Conservation (phyloP, 2,329 filamentous ascomycete species). For the Lachnellula willkommii region DNA sequence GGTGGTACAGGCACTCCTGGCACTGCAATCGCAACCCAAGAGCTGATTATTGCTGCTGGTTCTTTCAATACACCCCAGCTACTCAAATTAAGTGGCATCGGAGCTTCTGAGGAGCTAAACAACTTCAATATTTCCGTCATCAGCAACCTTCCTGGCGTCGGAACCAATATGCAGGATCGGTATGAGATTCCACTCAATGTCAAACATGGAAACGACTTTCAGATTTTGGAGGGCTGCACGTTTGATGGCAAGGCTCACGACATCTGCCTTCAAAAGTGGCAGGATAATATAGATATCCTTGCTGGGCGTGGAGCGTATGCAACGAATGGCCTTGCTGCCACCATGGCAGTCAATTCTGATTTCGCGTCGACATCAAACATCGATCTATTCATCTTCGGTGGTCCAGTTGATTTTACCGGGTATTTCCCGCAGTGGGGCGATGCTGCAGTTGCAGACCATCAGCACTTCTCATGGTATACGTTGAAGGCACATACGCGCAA, state of each 20-base stretch:
- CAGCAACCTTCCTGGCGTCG: slow-evolving; percentile 57
- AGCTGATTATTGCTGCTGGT: slow-evolving; percentile 47
- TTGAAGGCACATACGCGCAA: slow-evolving; percentile 63
- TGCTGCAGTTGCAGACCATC: slow-evolving; percentile 32
- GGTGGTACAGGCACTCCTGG: neutral
- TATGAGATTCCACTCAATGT: slow-evolving; percentile 1
- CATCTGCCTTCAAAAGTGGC: neutral
- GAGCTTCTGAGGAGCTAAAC: slow-evolving; percentile 36
- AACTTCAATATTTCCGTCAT: slow-evolving; percentile 46
- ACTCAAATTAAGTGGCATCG: slow-evolving; percentile 44
- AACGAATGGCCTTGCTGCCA: slow-evolving; percentile 48
- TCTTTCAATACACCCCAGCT: slow-evolving; percentile 43
- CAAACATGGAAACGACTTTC: neutral
- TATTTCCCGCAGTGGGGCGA: slow-evolving; percentile 39
- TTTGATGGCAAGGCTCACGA: neutral
- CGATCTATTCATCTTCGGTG: slow-evolving; percentile 34
- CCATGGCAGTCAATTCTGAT: slow-evolving; percentile 18
- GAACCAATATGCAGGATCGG: slow-evolving; percentile 47
- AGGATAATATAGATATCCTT: neutral
- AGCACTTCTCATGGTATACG: slow-evolving; percentile 37
- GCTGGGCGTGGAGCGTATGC: slow-evolving; percentile 26
- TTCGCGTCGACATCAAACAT: slow-evolving; percentile 36
- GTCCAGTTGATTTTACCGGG: slow-evolving; percentile 33
- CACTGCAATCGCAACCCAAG: slow-evolving; percentile 18
- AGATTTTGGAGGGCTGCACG: neutral